phyloP scores from a whole-genome alignment of 148 eudicot species.

The Diospyros lotus region DNA sequence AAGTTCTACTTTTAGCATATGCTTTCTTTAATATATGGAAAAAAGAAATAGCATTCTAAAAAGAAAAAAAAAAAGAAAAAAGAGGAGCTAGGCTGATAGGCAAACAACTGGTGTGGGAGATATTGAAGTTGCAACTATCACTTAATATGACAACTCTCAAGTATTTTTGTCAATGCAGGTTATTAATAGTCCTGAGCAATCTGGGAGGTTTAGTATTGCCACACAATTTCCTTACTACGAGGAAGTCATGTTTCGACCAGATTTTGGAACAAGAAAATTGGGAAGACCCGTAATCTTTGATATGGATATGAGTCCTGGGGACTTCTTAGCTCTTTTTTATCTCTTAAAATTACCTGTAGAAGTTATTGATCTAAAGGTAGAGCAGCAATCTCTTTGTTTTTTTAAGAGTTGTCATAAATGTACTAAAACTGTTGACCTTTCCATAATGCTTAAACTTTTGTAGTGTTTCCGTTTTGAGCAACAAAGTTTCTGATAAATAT shows the following conservation, averaged over 20 bases:
- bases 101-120: too few species aligned
- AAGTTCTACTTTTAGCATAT: not conserved
- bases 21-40: not conserved
- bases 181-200: slow-evolving; percentile 41
- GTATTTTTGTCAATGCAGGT: slow-evolving; percentile 25
- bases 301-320: slow-evolving; percentile 85
- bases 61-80: too few species aligned
- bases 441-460: too few species aligned
- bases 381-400: not conserved
- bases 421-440: too few species aligned
- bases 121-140: too few species aligned
- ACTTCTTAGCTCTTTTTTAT: slow-evolving; percentile 62
- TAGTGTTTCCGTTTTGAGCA: too few species aligned
- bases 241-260: slow-evolving; percentile 35
- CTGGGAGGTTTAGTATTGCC: slow-evolving; percentile 57
- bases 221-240: slow-evolving; percentile 57
- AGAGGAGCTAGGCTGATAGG: too few species aligned
- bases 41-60: too few species aligned
- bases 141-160: too few species aligned
- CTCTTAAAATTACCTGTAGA: slow-evolving; percentile 65
- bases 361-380: slow-evolving; percentile 54
- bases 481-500: too few species aligned
- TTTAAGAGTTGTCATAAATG: too few species aligned
- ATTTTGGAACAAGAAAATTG: slow-evolving; percentile 24
- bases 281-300: slow-evolving; percentile 59